Evolutionary conservation across 768 basidiomycete genomes (phyloP).

Genomic region (Boletus rex-veris): DNA sequence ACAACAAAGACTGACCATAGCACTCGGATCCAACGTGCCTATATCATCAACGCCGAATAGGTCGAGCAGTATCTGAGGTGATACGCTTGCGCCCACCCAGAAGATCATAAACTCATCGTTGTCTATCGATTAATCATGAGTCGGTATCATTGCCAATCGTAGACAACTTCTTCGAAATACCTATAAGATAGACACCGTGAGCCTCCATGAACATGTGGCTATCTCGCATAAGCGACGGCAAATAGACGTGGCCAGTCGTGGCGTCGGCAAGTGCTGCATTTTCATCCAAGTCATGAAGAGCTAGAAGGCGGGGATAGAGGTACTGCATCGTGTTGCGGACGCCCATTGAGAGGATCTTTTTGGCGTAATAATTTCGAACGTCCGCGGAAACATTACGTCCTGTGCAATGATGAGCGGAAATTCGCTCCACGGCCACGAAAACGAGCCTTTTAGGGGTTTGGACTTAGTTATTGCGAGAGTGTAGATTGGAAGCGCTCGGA

Average conservation of each 20-base stretch:
- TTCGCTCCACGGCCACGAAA: background rate
- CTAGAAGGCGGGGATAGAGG: conserved; percentile 85
- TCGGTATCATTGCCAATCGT: conserved; percentile 13
- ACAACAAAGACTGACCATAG: conserved; percentile 50
- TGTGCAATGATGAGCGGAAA: conserved; percentile 29
- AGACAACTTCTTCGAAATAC: conserved; percentile 40
- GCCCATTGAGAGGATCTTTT: conserved; percentile 67
- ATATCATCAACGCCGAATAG: conserved; percentile 84
- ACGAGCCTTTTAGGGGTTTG: conserved; percentile 87
- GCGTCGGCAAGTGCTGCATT: conserved; percentile 65
- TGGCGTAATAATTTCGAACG: conserved; percentile 82
- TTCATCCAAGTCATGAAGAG: conserved; percentile 80
- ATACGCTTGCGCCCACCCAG: conserved; percentile 84
- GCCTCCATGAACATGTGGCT: conserved; percentile 87
- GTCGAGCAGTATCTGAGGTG: conserved; percentile 78
- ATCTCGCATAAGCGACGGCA: conserved; percentile 78
- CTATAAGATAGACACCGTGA: conserved; percentile 89
- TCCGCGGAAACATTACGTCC: conserved; percentile 90
- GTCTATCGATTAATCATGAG: conserved; percentile 44
- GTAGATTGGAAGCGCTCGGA: conserved; percentile 81
- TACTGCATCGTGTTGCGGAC: conserved; percentile 69
- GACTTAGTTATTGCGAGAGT: conserved; percentile 79
- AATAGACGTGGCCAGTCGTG: conserved; percentile 51
- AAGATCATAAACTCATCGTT: conserved; percentile 86
- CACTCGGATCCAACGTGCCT: conserved; percentile 53